phyloP scores from a whole-genome alignment of 352 stramenopile species.

The Blastocystis sp. region DNA sequence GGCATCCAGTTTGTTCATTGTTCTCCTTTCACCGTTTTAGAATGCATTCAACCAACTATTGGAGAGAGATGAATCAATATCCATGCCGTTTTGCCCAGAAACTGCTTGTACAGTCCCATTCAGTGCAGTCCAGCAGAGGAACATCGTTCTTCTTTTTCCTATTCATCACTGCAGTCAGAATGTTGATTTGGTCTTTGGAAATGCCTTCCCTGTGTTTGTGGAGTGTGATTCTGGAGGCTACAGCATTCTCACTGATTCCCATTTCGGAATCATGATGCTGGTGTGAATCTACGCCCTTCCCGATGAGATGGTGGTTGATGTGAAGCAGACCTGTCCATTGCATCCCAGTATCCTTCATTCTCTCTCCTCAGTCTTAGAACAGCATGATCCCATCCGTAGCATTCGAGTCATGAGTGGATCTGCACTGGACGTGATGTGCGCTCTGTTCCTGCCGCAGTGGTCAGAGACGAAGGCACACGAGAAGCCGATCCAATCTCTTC shows the following conservation, averaged over 20 bases:
- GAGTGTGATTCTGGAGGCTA: constrained; percentile 83
- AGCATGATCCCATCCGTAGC: constrained; percentile 68
- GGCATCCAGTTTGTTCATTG: neutral
- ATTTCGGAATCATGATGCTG: constrained; percentile 80
- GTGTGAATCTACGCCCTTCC: constrained; percentile 81
- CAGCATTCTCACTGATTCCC: constrained; percentile 66
- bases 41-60: constrained; percentile 64
- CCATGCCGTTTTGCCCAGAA: constrained; percentile 84
- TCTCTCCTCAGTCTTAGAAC: constrained; percentile 70
- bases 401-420: constrained; percentile 72
- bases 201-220: constrained; percentile 81
- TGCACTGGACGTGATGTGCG: constrained; percentile 71
- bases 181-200: constrained; percentile 81
- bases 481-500: constrained; percentile 8
- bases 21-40: neutral
- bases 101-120: constrained; percentile 79
- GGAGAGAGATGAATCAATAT: constrained; percentile 73
- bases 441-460: constrained; percentile 72
- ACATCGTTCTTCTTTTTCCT: neutral
- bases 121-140: constrained; percentile 75
- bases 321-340: constrained; percentile 80
- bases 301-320: constrained; percentile 82
- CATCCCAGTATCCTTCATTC: constrained; percentile 26
- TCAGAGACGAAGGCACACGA: neutral
- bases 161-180: constrained; percentile 79